Evolutionary conservation across 2,329 filamentous ascomycete species (phyloP).

Genomic region (Calonectria ilicicola): DNA sequence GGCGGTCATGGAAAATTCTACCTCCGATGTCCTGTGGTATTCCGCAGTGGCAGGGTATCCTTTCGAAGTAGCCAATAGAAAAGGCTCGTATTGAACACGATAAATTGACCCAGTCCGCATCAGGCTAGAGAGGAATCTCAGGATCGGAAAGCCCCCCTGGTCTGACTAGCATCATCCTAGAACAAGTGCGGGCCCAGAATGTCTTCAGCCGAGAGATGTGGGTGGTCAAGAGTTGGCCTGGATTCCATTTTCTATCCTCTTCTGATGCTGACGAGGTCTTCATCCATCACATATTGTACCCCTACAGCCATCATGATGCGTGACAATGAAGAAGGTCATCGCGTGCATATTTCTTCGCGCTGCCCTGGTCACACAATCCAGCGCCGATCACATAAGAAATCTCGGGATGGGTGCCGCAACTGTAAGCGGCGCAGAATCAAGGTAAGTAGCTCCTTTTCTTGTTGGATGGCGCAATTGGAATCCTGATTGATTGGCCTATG

Average conservation of each 20-base stretch:
- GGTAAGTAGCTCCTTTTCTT: neutral
- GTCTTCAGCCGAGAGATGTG: neutral
- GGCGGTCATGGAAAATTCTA: too few species aligned
- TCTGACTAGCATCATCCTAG: neutral
- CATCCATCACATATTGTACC: neutral
- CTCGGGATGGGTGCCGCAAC: conserved; percentile 13
- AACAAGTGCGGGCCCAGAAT: neutral
- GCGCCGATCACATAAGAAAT: conserved; percentile 14
- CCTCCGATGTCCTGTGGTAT: too few species aligned
- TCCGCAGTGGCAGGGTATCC: too few species aligned
- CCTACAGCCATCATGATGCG: neutral
- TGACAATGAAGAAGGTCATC: neutral
- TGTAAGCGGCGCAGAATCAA: conserved; percentile 14
- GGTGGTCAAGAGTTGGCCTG: neutral
- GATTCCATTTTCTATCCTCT: neutral
- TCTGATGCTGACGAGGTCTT: neutral
- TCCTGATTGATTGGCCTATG: neutral
- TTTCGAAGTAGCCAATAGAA: too few species aligned
- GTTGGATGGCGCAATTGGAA: neutral
- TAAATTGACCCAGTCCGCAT: too few species aligned
- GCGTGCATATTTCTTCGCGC: conserved; percentile 3
- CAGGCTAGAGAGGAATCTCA: too few species aligned
- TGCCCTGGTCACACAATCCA: neutral
- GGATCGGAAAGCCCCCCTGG: too few species aligned
- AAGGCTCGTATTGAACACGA: too few species aligned